Conservation (phyloP, 2,329 filamentous ascomycete genomes). For the Canariomyces notabilis region DNA sequence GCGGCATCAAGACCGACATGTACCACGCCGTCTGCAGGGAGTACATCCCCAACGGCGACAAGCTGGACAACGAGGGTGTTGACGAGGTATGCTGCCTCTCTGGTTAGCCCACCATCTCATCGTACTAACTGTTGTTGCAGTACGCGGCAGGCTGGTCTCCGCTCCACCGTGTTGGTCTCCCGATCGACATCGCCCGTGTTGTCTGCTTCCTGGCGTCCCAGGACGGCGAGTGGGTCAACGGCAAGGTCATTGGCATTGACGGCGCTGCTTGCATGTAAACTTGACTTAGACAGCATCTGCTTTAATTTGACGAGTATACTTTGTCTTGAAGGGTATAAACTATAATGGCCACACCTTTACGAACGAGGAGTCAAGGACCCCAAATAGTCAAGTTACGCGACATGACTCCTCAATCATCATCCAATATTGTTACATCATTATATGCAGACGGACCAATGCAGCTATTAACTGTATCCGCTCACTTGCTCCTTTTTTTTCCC, state of each 20-base stretch:
- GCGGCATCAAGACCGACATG: conserved; percentile 62
- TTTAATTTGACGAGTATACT: too few species aligned
- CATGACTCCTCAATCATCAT: too few species aligned
- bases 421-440: too few species aligned
- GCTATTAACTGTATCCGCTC: too few species aligned
- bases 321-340: too few species aligned
- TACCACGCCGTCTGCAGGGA: conserved; percentile 58
- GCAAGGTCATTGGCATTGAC: conserved; percentile 36
- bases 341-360: too few species aligned
- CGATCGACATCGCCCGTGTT: conserved; percentile 62
- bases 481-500: too few species aligned
- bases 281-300: background rate
- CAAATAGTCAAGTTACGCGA: too few species aligned
- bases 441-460: too few species aligned
- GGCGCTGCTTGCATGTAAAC: conserved; percentile 32
- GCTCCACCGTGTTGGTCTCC: conserved; percentile 60
- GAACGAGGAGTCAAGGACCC: too few species aligned
- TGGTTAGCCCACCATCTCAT: background rate
- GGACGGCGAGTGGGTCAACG: conserved; percentile 45
- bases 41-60: conserved; percentile 55
- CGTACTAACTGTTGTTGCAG: conserved; percentile 29
- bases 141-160: conserved; percentile 61
- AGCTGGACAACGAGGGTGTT: conserved; percentile 51
- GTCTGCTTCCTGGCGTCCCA: conserved; percentile 50
- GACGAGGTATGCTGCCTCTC: conserved; percentile 39